Base-by-base conservation (phyloP, 139 green algal species). In the Coccomyxa sp. region DNA sequence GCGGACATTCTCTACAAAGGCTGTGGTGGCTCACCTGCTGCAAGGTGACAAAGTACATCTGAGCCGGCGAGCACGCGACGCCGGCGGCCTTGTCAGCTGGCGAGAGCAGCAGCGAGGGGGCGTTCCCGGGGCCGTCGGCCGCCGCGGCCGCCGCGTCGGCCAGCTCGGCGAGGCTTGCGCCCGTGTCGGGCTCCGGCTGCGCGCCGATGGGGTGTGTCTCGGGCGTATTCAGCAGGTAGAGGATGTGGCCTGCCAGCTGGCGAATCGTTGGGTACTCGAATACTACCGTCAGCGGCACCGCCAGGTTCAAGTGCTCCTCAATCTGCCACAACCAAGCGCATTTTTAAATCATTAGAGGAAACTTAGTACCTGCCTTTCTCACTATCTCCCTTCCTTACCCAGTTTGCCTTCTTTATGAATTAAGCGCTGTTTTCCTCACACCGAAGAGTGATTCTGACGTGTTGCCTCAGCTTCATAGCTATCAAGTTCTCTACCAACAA, bases 271-370 rank as follows among this genome's bases (percentile, higher is more conserved):
- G 71, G 71, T 77, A 77, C 71, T 77, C 23, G 71, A 77, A 77
- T 25, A 77, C 31, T 30, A n/a, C 71, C 27, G 71, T 77, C 1
- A 77, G 31, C 23, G 71, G 60, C 74, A 85, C 31, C 75, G 25
- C 23, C 38, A 76, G 76, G 23, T n/a, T n/a, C 71, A 77, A 38
- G 27, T 77, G 71, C 71, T 77, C 71, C 71, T 77, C 71, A 77
- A 77, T 77, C 71, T 77, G 71, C 71, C 1, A 71, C 18, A 51
- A 51, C 38, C 38, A 51, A 71, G 63, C 63, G 10, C 63, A 71
- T 15, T 9, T 25, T 11, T 21, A 28, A 71, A n/a, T n/a, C n/a
- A n/a, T 71, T 9, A 71, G 63, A 71, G 10, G 63, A 3, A 21
- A 71, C 1, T 71, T 71, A 3, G 3, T 51, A 51, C 38, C 38